A percentile compares a stretch with the other conserved stretches of the same genome.
phyloP scores from a whole-genome alignment of 306 rosid genomes.

The Fragaria vesca region DNA sequence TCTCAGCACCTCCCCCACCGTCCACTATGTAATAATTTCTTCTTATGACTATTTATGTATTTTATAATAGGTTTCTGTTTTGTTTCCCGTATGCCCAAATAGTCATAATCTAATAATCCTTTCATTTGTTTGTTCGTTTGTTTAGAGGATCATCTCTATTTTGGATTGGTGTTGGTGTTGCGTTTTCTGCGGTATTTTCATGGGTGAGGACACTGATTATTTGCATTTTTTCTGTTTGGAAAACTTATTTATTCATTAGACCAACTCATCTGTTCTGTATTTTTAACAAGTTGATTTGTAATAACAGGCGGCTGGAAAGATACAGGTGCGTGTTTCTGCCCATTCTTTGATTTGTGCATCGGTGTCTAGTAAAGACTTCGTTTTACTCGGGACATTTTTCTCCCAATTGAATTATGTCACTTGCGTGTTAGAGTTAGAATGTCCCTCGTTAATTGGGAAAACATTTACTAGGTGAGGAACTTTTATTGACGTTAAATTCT shows the following conservation, averaged over 20 bases:
- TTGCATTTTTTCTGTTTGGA: slow-evolving; percentile 9
- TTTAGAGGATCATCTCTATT: slow-evolving; percentile 88
- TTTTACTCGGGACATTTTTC: not conserved
- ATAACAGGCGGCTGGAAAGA: slow-evolving; percentile 66
- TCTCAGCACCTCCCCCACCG: slow-evolving; percentile 60
- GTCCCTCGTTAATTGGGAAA: not conserved
- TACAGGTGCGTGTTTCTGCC: slow-evolving; percentile 69
- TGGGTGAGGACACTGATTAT: slow-evolving; percentile 57
- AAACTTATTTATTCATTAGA: not conserved
- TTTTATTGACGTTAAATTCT: not conserved
- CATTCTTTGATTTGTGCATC: not conserved
- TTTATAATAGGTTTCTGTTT: not conserved
- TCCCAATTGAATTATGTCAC: not conserved
- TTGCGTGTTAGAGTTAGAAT: not conserved
- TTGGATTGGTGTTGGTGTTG: slow-evolving; percentile 97
- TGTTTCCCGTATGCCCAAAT: not conserved
- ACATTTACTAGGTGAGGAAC: not conserved
- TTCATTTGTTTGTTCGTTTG: slow-evolving; percentile 20
- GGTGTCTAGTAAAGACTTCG: not conserved
- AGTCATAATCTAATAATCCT: slow-evolving; percentile 1
- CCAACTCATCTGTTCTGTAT: slow-evolving; percentile 20
- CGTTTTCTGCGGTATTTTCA: slow-evolving; percentile 84
- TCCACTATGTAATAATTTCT: slow-evolving; percentile 57
- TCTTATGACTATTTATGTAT: not conserved
- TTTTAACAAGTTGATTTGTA: slow-evolving; percentile 39